phyloP scores from a whole-genome alignment of 805 yeast genomes.

The Ogataea nonfermentans region DNA sequence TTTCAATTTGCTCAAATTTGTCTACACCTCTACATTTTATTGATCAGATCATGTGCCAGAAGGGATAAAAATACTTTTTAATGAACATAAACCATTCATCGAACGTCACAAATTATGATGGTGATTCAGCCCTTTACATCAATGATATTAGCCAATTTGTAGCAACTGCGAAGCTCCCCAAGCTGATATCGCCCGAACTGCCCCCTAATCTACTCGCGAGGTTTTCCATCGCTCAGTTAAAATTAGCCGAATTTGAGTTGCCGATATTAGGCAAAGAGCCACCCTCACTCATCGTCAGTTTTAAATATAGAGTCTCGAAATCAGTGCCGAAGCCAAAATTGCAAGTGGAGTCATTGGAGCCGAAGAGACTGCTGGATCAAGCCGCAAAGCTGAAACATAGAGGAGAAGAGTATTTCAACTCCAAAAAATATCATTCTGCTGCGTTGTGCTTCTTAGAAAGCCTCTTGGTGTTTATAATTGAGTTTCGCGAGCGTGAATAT shows the following conservation, averaged over 20 bases:
- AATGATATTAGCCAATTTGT: constrained; percentile 7
- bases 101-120: background rate
- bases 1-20: too few species aligned
- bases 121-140: background rate
- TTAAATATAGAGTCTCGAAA: constrained; percentile 4
- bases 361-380: constrained; percentile 3
- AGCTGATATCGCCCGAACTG: constrained; percentile 19
- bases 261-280: background rate
- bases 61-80: constrained; percentile 7
- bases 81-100: background rate
- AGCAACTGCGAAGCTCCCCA: constrained; percentile 17
- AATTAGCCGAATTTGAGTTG: constrained; percentile 16
- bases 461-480: constrained; percentile 25
- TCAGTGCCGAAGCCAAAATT: background rate
- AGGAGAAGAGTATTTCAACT: constrained; percentile 18
- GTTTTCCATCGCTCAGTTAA: constrained; percentile 19
- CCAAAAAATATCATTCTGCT: constrained; percentile 17
- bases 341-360: background rate
- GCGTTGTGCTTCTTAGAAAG: constrained; percentile 27
- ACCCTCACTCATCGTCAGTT: constrained; percentile 5
- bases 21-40: background rate
- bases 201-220: constrained; percentile 16
- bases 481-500: constrained; percentile 23
- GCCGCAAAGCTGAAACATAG: constrained; percentile 19
- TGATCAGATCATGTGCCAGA: constrained; percentile 3